Percentiles rank a stretch among this genome's conserved stretches.
Evolutionary conservation across 108 stramenopile genomes (phyloP).

Genomic region (Aurantiochytrium sp.): DNA sequence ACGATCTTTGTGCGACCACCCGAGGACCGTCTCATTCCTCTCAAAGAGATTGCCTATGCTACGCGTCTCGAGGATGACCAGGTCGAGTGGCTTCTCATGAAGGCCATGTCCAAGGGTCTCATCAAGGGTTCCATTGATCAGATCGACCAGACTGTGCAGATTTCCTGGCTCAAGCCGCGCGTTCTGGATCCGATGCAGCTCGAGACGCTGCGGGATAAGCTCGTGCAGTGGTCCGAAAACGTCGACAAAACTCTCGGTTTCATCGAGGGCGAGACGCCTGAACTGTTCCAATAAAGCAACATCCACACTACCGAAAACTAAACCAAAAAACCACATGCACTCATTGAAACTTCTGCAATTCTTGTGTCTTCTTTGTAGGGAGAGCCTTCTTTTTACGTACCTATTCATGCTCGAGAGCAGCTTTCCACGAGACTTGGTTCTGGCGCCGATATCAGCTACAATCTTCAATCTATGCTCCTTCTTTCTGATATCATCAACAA

Average conservation of each 20-base stretch:
- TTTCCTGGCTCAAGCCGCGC: conserved; percentile 96
- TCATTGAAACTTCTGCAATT: no score
- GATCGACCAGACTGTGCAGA: conserved; percentile 67
- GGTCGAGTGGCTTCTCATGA: conserved; percentile 97
- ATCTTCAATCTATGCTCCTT: not conserved
- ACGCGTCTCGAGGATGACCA: conserved; percentile 66
- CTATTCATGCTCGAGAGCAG: no score
- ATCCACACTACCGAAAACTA: no score
- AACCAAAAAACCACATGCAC: no score
- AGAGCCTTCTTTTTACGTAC: no score
- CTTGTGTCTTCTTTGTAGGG: no score
- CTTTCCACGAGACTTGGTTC: no score
- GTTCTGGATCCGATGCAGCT: conserved; percentile 73
- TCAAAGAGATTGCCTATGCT: conserved; percentile 71
- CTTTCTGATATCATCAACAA: no score
- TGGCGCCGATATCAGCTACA: not conserved
- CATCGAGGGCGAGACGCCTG: conserved; percentile 49
- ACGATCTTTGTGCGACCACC: conserved; percentile 84
- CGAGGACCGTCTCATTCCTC: conserved; percentile 70
- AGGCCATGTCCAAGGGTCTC: conserved; percentile 82
- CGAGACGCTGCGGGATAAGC: conserved; percentile 59
- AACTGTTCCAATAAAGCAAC: conserved; percentile 36
- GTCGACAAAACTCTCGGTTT: conserved; percentile 32
- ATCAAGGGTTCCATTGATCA: conserved; percentile 77
- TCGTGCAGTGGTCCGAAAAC: conserved; percentile 47